phyloP scores from a whole-genome alignment of 169 alveolate genomes.

The Plasmodium berghei region DNA sequence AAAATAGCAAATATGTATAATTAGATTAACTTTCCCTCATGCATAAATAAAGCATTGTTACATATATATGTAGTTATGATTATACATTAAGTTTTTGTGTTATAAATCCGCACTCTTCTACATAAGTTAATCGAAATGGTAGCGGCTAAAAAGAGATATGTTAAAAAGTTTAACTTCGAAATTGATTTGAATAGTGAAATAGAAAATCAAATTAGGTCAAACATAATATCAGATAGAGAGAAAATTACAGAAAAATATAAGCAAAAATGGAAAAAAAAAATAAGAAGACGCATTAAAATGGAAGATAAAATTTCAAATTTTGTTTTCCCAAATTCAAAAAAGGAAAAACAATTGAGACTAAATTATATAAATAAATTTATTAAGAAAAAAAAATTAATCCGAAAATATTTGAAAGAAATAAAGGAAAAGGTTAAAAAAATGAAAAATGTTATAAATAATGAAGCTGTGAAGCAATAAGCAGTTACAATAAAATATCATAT shows the following conservation, averaged over 20 bases:
- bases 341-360: constrained; percentile 65
- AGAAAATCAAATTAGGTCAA: constrained; percentile 57
- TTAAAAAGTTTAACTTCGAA: constrained; percentile 56
- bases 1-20: too few species aligned
- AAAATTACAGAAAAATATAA: constrained; percentile 32
- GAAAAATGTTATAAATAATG: constrained; percentile 3
- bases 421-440: constrained; percentile 17
- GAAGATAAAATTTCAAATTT: constrained; percentile 58
- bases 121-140: constrained; percentile 11
- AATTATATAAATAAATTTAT: constrained; percentile 53
- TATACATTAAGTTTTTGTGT: too few species aligned
- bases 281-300: constrained; percentile 71
- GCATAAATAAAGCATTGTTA: too few species aligned
- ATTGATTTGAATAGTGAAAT: constrained; percentile 34
- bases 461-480: not conserved
- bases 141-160: constrained; percentile 56
- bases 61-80: too few species aligned
- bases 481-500: too few species aligned
- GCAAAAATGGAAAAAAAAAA: constrained; percentile 48
- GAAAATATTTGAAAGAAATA: constrained; percentile 41
- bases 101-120: not conserved
- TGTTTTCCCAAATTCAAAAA: constrained; percentile 68
- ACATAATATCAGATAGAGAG: constrained; percentile 31
- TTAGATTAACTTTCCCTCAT: too few species aligned
- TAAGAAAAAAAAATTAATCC: constrained; percentile 42